These are phyloP conservation scores for Aspergillus taichungensis DNA, from an alignment of 495 filamentous ascomycete genomes.

Conservation along the genomic window DNA sequence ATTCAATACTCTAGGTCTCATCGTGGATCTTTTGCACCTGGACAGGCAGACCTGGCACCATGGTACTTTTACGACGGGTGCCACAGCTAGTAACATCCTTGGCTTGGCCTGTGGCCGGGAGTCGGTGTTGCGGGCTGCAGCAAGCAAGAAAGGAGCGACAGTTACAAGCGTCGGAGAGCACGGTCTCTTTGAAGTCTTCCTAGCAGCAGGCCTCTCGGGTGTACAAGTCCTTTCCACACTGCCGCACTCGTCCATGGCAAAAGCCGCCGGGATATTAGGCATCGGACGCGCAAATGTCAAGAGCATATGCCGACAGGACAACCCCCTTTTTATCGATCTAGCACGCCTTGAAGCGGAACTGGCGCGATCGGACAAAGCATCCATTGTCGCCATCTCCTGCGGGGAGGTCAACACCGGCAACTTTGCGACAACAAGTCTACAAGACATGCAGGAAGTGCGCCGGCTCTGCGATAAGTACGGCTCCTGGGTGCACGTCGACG, in stretches of 20 bases:
- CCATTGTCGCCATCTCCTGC: conserved; percentile 69
- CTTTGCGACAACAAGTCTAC: conserved; percentile 55
- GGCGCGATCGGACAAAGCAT: conserved; percentile 41
- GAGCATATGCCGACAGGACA: conserved; percentile 42
- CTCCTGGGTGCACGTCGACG: conserved; percentile 89
- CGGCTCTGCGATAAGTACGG: conserved; percentile 62
- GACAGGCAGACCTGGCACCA: conserved; percentile 40
- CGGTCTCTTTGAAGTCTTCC: conserved; percentile 61
- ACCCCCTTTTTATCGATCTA: conserved; percentile 62
- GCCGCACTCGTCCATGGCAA: conserved; percentile 72
- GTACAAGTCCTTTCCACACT: conserved; percentile 73
- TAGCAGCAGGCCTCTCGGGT: conserved; percentile 49
- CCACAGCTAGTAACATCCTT: conserved; percentile 76
- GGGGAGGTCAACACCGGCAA: conserved; percentile 88
- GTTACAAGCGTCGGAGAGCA: conserved; percentile 51
- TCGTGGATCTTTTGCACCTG: conserved; percentile 58
- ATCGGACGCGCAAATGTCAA: conserved; percentile 63
- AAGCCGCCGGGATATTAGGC: conserved; percentile 75
- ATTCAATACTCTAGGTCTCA: conserved; percentile 55
- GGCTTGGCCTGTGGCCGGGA: conserved; percentile 74
- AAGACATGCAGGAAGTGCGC: conserved; percentile 56
- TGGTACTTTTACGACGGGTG: conserved; percentile 79
- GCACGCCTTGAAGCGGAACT: conserved; percentile 48
- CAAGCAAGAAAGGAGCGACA: conserved; percentile 24
- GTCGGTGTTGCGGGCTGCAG: conserved; percentile 43